Evolutionary conservation across 441 rosid genomes (phyloP).

Genomic region (Capsella rubella): DNA sequence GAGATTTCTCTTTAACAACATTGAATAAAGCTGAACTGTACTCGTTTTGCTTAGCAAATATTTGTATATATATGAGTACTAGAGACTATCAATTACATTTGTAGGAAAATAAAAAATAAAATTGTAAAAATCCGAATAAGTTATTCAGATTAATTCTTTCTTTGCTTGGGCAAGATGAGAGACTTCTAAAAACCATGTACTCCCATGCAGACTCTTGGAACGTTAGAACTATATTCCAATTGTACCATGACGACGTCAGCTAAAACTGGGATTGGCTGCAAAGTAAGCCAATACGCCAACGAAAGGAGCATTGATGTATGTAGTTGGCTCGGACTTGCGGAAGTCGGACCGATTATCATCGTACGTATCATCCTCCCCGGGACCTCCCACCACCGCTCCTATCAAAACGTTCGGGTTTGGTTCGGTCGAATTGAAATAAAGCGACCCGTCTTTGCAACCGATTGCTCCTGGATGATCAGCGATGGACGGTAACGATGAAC

Average conservation of each 20-base stretch:
- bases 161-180: slow-evolving; percentile 61
- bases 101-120: not conserved
- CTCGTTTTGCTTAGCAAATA: not conserved
- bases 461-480: slow-evolving; percentile 66
- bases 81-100: slow-evolving; percentile 18
- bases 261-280: slow-evolving; percentile 74
- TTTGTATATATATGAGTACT: not conserved
- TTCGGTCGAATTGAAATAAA: slow-evolving; percentile 66
- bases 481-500: slow-evolving; percentile 79
- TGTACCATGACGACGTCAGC: slow-evolving; percentile 14
- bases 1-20: slow-evolving; percentile 4
- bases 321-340: slow-evolving; percentile 88
- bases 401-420: slow-evolving; percentile 73
- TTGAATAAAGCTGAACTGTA: not conserved
- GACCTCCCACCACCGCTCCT: slow-evolving; percentile 95
- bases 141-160: slow-evolving; percentile 46
- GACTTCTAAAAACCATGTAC: slow-evolving; percentile 43
- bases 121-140: slow-evolving; percentile 31
- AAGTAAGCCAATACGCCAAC: slow-evolving; percentile 92
- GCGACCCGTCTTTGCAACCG: slow-evolving; percentile 77
- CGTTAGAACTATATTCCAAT: not conserved
- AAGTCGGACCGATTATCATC: slow-evolving; percentile 74
- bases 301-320: slow-evolving; percentile 93
- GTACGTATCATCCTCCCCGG: slow-evolving; percentile 71
- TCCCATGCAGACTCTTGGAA: not conserved